These are phyloP conservation scores for Naganishia antarctica DNA, from an alignment of 768 basidiomycete genomes.

Conservation along the genomic window DNA sequence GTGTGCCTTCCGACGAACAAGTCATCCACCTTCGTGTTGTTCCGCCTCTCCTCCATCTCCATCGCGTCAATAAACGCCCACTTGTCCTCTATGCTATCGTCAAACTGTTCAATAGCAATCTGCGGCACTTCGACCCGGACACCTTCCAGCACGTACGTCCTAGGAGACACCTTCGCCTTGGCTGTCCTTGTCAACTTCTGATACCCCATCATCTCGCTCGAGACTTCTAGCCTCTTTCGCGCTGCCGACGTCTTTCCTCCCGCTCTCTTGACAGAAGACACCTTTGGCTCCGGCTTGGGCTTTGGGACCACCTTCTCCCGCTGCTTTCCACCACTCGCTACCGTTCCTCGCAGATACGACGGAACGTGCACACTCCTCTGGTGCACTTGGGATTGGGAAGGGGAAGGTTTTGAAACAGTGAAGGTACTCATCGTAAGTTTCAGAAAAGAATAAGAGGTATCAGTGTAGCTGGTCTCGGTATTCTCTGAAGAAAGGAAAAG, in stretches of 20 bases:
- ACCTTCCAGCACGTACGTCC: not conserved
- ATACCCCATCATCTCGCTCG: not conserved
- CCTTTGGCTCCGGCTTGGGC: not conserved
- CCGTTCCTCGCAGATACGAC: constrained; percentile 6
- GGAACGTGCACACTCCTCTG: not conserved
- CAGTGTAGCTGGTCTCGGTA: no score
- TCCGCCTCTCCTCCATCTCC: not conserved
- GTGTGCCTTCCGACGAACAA: constrained; percentile 4
- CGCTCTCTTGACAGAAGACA: not conserved
- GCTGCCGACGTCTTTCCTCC: not conserved
- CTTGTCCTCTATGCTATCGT: not conserved
- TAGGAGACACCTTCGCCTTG: not conserved
- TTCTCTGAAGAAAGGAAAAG: not conserved
- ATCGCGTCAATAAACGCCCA: no score
- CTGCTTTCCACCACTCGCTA: not conserved
- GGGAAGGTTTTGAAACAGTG: not conserved
- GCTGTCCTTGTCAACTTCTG: not conserved
- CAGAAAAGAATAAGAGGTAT: not conserved
- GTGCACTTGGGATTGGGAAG: not conserved
- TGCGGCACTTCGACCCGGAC: not conserved
- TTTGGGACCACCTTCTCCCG: not conserved
- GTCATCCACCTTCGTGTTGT: not conserved
- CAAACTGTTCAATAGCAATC: not conserved
- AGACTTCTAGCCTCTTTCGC: not conserved
- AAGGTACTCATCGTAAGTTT: constrained; percentile 3